These are phyloP conservation scores for Pulicaria dysenterica DNA, from an alignment of 129 eudicot genomes.

Conservation along the genomic window DNA sequence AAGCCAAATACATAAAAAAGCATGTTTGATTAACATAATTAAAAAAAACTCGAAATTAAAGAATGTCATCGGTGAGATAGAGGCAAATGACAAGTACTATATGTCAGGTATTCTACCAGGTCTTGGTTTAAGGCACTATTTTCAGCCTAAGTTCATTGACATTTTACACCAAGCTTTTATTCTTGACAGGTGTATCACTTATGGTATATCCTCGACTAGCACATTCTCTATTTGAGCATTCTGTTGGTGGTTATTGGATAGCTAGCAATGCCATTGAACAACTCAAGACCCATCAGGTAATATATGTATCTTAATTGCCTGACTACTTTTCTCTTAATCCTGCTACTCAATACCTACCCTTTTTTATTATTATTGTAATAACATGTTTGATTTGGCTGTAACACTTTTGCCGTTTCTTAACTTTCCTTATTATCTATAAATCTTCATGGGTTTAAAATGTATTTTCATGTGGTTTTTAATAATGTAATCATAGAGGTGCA, in stretches of 20 bases:
- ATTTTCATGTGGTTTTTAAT: too few relatives aligned
- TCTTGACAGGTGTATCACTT: slow-evolving; percentile 54
- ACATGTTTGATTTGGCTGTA: too few relatives aligned
- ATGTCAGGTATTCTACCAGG: background rate
- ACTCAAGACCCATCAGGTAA: slow-evolving; percentile 65
- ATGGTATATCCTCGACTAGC: slow-evolving; percentile 96
- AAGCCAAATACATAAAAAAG: too few relatives aligned
- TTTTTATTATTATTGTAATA: background rate
- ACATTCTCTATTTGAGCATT: slow-evolving; percentile 96
- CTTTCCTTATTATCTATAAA: too few relatives aligned
- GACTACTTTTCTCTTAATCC: slow-evolving; percentile 18
- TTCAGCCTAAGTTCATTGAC: background rate
- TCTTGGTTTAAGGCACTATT: background rate
- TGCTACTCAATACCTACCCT: slow-evolving; percentile 9
- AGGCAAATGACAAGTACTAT: too few relatives aligned
- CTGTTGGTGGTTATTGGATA: slow-evolving; percentile 93
- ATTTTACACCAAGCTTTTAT: slow-evolving; percentile 10
- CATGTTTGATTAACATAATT: too few relatives aligned
- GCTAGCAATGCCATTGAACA: slow-evolving; percentile 74
- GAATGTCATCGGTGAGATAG: too few relatives aligned
- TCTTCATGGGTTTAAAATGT: too few relatives aligned
- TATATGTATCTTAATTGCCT: slow-evolving; percentile 5
- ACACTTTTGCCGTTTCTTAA: too few relatives aligned
- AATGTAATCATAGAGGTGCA: too few relatives aligned
- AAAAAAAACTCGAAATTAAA: too few relatives aligned